These are phyloP conservation scores for Fennellomyces sp. DNA, from an alignment of 371 early-diverging fungal genomes.

Conservation along the genomic window DNA sequence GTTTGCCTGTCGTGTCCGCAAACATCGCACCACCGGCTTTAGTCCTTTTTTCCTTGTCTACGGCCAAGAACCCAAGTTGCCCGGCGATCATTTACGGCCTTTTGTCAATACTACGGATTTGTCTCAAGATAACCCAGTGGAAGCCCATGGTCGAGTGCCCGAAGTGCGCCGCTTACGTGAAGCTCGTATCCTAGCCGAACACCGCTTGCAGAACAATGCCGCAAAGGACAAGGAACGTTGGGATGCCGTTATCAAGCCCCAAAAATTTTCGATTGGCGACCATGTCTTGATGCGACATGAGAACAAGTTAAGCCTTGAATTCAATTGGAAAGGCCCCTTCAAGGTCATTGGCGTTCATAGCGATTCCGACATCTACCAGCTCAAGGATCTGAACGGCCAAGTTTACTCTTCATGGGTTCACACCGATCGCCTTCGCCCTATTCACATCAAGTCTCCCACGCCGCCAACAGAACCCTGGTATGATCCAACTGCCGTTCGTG, in stretches of 20 bases:
- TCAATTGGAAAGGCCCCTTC: slow-evolving; percentile 9
- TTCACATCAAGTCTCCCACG: background rate
- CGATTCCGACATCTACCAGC: slow-evolving; percentile 7
- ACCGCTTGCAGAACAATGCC: too few relatives aligned
- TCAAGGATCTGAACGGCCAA: background rate
- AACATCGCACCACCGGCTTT: slow-evolving; percentile 8
- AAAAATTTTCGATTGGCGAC: too few relatives aligned
- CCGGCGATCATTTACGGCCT: background rate
- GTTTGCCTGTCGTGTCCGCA: slow-evolving; percentile 20
- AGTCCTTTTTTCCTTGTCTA: slow-evolving; percentile 16
- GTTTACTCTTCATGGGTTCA: background rate
- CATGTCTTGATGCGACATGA: too few relatives aligned
- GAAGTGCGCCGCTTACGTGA: too few relatives aligned
- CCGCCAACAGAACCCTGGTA: too few relatives aligned
- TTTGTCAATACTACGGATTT: background rate
- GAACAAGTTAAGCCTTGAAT: too few relatives aligned
- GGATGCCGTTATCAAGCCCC: too few relatives aligned
- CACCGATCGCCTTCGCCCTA: background rate
- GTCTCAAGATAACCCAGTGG: background rate
- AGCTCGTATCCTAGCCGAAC: too few relatives aligned
- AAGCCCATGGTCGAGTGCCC: too few relatives aligned
- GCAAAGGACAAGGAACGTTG: too few relatives aligned
- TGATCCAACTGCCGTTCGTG: too few relatives aligned
- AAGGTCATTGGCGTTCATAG: background rate
- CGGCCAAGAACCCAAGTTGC: background rate